Base-by-base conservation (phyloP, 2,329 filamentous ascomycete genomes). In the Blumeria graminis region DNA sequence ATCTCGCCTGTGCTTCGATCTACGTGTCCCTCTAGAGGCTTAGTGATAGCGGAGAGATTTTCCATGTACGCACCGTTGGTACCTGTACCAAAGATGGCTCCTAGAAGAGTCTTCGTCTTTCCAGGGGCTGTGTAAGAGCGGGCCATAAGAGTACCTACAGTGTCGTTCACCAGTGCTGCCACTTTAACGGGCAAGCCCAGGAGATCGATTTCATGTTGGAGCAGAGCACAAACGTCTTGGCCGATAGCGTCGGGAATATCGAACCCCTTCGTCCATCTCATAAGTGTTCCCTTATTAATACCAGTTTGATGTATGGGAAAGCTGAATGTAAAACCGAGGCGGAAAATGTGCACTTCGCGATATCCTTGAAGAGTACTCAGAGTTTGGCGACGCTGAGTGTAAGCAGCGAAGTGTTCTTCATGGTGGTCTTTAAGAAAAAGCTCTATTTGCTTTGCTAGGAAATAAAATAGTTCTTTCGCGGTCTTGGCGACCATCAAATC, bases 201-300 rank as follows among this genome's bases (percentile, higher is more conserved):
- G 59, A 79, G 79, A 70, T 96, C 87, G 64, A 98, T 89, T 69
- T 95, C 92, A 18, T 73, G 72, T 70, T 98, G 92, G 38, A 98
- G 76, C 60, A 98, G 72, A 45, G 80, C 82, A 68, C 92, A 98
- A 35, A 98, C 89, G 68, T 98, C 92, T 70, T 95, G 84, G 63
- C 90, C 92, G 58, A 98, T 70, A 0, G 89, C 86, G 67, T 96
- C 92, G n/a, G 81, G 77, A 62, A 98, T 96, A 67, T 96, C 87
- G 67, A 95, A 98, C 55, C 92, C 92, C 73, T 98, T 98, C 57
- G 92, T 98, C 92, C 92, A 98, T 63, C 92, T 81, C 70, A 95
- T 92, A 56, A 98, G 75, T 57, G 82, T 84, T 59, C 92, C 92
- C 71, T 88, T 90, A 75, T 96, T 96, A 68, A 98, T 94, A 41